Conservation (phyloP, 768 basidiomycete species). For the Xerocomellus amylosporus region DNA sequence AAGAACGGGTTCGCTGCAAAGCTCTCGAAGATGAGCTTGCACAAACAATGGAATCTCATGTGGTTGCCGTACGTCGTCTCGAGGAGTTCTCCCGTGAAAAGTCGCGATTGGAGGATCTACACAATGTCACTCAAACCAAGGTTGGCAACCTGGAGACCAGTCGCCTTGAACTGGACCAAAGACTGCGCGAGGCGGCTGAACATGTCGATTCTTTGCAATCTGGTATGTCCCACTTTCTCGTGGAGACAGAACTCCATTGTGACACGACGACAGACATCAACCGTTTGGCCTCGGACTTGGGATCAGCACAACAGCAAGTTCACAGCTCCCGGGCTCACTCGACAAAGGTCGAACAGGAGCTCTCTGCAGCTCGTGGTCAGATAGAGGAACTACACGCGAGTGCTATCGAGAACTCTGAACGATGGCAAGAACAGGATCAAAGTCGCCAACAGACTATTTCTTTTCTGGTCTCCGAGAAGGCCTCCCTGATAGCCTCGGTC, state of each 20-base stretch:
- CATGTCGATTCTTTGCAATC: constrained; percentile 17
- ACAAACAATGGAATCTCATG: constrained; percentile 12
- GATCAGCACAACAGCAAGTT: constrained; percentile 11
- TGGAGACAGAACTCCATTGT: constrained; percentile 29
- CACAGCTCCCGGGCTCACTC: constrained; percentile 12
- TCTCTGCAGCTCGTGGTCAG: constrained; percentile 17
- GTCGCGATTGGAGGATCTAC: constrained; percentile 19
- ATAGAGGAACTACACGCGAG: constrained; percentile 19
- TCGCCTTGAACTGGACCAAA: constrained; percentile 11
- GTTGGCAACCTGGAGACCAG: constrained; percentile 15
- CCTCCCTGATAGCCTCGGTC: constrained; percentile 53
- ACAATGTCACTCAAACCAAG: constrained; percentile 11
- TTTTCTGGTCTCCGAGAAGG: constrained; percentile 73
- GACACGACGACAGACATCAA: constrained; percentile 18
- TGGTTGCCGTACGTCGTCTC: constrained; percentile 6
- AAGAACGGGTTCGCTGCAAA: constrained; percentile 17
- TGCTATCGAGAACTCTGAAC: constrained; percentile 11
- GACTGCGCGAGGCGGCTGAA: constrained; percentile 4
- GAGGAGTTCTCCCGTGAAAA: constrained; percentile 26
- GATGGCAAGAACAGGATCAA: constrained; percentile 37
- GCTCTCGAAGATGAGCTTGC: constrained; percentile 24
- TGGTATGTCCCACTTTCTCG: constrained; percentile 20
- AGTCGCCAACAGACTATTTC: constrained; percentile 74
- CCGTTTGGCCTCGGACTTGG: constrained; percentile 19
- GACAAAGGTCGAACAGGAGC: constrained; percentile 19